These are phyloP conservation scores for Erigeron canadensis DNA, from an alignment of 129 eudicot genomes.

Conservation along the genomic window DNA sequence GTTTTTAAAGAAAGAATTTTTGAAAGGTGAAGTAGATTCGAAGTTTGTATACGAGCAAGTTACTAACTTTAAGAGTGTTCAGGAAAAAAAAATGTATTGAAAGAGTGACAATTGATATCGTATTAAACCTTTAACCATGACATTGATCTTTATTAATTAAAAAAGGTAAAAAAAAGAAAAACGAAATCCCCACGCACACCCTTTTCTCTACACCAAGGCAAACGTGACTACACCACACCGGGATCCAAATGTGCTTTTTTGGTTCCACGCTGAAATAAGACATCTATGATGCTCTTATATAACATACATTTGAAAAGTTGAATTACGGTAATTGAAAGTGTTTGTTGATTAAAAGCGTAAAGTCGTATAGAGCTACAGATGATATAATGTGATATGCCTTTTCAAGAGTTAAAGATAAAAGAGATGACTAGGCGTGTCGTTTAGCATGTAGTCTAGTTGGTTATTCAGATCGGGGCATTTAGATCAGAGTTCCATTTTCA, in stretches of 20 bases:
- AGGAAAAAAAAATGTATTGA: too few relatives aligned
- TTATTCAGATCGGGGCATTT: background rate
- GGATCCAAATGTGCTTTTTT: too few relatives aligned
- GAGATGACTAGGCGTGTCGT: background rate
- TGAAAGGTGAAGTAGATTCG: background rate
- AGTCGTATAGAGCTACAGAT: background rate
- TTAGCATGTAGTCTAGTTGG: background rate
- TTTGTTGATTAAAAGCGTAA: background rate
- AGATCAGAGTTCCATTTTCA: too few relatives aligned
- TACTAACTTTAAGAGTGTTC: background rate
- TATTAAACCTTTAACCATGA: too few relatives aligned
- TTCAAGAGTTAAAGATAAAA: background rate
- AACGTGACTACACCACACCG: too few relatives aligned
- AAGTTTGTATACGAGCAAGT: conserved; percentile 1
- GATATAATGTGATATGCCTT: background rate
- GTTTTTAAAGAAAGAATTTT: background rate
- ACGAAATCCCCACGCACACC: too few relatives aligned
- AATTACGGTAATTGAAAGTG: background rate
- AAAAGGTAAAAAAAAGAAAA: too few relatives aligned
- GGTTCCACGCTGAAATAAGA: too few relatives aligned
- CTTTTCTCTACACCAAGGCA: too few relatives aligned
- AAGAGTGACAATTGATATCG: too few relatives aligned
- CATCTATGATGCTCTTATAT: too few relatives aligned
- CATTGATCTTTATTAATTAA: too few relatives aligned
- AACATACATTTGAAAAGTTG: background rate